Evolutionary conservation across 2,329 filamentous ascomycete species (phyloP).

Genomic region (Teratosphaeria zuluensis): DNA sequence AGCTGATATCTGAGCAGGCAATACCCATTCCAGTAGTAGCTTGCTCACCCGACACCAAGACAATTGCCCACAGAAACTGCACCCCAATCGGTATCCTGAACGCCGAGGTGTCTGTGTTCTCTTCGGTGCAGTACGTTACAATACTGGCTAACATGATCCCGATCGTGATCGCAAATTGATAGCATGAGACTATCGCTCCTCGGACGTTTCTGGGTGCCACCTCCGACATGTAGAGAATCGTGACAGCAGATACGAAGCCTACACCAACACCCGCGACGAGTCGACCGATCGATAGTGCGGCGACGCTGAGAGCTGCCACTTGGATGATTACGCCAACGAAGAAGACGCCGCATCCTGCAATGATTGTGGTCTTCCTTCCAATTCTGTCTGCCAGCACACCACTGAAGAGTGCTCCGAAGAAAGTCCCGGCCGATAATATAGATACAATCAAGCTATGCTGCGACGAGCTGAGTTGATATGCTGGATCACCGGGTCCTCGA

Average conservation of each 20-base stretch:
- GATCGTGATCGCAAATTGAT: slow-evolving; percentile 76
- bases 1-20: background rate
- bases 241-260: slow-evolving; percentile 58
- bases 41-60: slow-evolving; percentile 39
- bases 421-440: slow-evolving; percentile 67
- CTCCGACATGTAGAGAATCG: slow-evolving; percentile 38
- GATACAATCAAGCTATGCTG: slow-evolving; percentile 56
- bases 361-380: slow-evolving; percentile 55
- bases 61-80: slow-evolving; percentile 71
- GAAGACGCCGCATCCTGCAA: slow-evolving; percentile 54
- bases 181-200: slow-evolving; percentile 67
- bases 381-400: slow-evolving; percentile 53
- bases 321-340: slow-evolving; percentile 46
- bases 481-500: slow-evolving; percentile 5
- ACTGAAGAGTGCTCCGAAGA: slow-evolving; percentile 57
- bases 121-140: slow-evolving; percentile 62
- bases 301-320: slow-evolving; percentile 49
- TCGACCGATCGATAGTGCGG: slow-evolving; percentile 59
- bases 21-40: background rate
- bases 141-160: slow-evolving; percentile 66
- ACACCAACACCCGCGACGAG: slow-evolving; percentile 67
- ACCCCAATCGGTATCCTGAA: slow-evolving; percentile 75
- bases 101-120: slow-evolving; percentile 51
- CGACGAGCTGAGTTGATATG: slow-evolving; percentile 11
- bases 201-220: slow-evolving; percentile 56